Base-by-base conservation (phyloP, 2,329 filamentous ascomycete genomes). In the Ceratocystis variospora region DNA sequence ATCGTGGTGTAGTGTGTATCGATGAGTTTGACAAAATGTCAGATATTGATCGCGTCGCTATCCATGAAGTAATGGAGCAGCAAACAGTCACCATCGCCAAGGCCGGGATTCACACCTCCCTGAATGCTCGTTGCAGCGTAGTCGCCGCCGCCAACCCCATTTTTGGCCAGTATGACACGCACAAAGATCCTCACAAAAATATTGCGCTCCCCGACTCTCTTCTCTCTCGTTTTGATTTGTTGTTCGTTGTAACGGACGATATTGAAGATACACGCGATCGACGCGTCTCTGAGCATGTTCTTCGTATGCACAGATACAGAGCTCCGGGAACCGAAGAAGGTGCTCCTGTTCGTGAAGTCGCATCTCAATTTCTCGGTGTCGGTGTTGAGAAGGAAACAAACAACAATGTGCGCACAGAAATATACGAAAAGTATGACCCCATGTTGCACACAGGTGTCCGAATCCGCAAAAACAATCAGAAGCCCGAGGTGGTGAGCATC, bases 11-110 rank as follows among this genome's bases (percentile, higher is more conserved):
- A 10, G 94, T 99, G 44, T 99, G 94, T 79, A 99, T 99, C 70
- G 94, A 99, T 74, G 94, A 99, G 73, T 99, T 99, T 71, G 94
- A 99, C 79, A 99, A 99, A 77, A 99, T 99, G 94, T 96, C 91
- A 67, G 94, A 99, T 74, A 87, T 97, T 67, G 94, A 99, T 76
- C 86, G 94, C 74, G 94, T 99, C 3, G 94, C 94, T 61, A 99
- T 99, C 71, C 94, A 99, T 83, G 94, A 99, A 89, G 94, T 99
- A 70, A 99, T 99, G 94, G 94, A 99, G 77, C 94, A 99, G 78
- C 94, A 99, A 77, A 99, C 94, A 0, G 94, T 99, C 68, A 99
- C 94, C 15, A 99, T 99, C 72, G 94, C 94, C 64, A 99, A 99
- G 78, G 94, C 94, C 1, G 94, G 94, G 70, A 99, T 99, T 68